These are phyloP conservation scores for Umbelopsis sp. DNA, from an alignment of 371 early-diverging fungal genomes.

Conservation along the genomic window DNA sequence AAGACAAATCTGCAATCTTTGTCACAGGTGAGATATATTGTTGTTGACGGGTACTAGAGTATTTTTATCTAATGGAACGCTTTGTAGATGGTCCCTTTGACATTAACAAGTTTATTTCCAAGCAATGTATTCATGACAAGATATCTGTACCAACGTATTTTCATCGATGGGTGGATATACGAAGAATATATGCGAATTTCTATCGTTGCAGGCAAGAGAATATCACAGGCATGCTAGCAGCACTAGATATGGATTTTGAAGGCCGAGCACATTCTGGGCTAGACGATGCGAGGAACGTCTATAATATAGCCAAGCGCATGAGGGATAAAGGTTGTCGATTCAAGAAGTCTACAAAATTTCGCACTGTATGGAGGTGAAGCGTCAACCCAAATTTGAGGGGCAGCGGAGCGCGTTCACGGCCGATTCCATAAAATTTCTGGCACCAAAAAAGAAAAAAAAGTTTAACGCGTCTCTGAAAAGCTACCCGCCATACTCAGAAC, in stretches of 20 bases:
- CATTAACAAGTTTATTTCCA: constrained; percentile 77
- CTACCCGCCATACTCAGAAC: too few species aligned
- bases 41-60: background rate
- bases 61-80: constrained; percentile 18
- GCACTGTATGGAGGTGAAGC: background rate
- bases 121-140: constrained; percentile 58
- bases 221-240: constrained; percentile 65
- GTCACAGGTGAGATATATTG: constrained; percentile 37
- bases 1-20: constrained; percentile 43
- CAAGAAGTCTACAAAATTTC: constrained; percentile 42
- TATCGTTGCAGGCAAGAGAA: constrained; percentile 52
- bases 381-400: background rate
- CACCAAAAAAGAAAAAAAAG: too few species aligned
- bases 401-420: background rate
- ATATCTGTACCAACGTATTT: constrained; percentile 55
- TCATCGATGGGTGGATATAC: constrained; percentile 68
- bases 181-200: constrained; percentile 51
- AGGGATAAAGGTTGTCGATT: constrained; percentile 50
- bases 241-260: constrained; percentile 61
- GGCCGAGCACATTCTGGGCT: constrained; percentile 82
- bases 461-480: background rate
- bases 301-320: constrained; percentile 54
- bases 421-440: background rate
- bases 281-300: constrained; percentile 78
- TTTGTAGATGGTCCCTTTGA: constrained; percentile 82